phyloP scores from a whole-genome alignment of 352 stramenopile species.

The Globisporangium cystogenes region DNA sequence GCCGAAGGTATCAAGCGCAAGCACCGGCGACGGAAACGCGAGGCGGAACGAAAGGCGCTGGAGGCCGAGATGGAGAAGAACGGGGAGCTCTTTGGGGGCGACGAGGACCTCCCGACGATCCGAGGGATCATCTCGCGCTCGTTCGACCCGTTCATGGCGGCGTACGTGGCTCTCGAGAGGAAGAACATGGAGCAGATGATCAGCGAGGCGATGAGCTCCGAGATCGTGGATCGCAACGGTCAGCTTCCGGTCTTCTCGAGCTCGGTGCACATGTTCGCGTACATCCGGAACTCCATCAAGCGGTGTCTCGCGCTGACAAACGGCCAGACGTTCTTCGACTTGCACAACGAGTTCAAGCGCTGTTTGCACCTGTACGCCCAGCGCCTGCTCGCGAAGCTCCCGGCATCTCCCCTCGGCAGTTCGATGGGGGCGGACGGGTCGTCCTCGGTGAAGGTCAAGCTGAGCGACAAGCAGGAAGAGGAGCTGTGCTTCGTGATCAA shows the following conservation, averaged over 20 bases:
- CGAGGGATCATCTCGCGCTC: constrained; percentile 84
- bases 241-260: constrained; percentile 95
- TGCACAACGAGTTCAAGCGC: constrained; percentile 93
- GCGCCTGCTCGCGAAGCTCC: constrained; percentile 68
- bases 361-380: constrained; percentile 76
- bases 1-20: constrained; percentile 73
- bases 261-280: constrained; percentile 97
- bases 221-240: constrained; percentile 93
- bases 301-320: constrained; percentile 96
- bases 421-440: constrained; percentile 6
- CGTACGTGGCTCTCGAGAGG: constrained; percentile 95
- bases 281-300: constrained; percentile 98
- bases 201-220: constrained; percentile 84
- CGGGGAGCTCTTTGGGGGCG: constrained; percentile 29
- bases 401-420: constrained; percentile 17
- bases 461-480: constrained; percentile 91
- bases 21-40: constrained; percentile 69
- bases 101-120: constrained; percentile 62
- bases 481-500: constrained; percentile 97
- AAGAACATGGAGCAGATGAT: constrained; percentile 96
- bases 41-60: constrained; percentile 57
- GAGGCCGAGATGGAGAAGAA: constrained; percentile 63
- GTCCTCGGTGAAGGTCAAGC: constrained; percentile 30
- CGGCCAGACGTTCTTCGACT: constrained; percentile 96
- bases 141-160: constrained; percentile 98